Evolutionary conservation across 345 rosid species (phyloP), one percentile per base, ranked within the genome.

Genomic region (Turritis glabra): DNA sequence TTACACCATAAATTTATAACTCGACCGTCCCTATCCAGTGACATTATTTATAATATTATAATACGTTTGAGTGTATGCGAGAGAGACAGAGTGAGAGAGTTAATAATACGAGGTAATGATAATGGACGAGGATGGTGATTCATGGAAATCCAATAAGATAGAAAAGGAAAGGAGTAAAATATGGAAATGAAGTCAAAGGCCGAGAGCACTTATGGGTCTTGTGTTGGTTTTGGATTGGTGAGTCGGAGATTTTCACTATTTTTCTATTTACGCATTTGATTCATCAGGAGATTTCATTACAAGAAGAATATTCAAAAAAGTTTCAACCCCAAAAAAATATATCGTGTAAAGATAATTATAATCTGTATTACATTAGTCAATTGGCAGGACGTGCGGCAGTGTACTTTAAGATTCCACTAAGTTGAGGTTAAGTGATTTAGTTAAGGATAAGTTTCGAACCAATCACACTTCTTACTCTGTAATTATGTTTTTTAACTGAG

Each of bases 81-180:
- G 55, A 19, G 43, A 22, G 27, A 63, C 66, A 3, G 43, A 11
- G 64, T 21, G 33, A 22, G 21, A 54, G 65, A 54, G 48, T 52
- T 41, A 27, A 70, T 37, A 55, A 64, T 63, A 77, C 80, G 80
- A 77, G 76, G 80, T 71, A 71, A 26, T 71, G 76, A 51, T 71
- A 64, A 71, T 64, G 76, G 72, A 71, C 54, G 18, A 57, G 55
- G 71, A 41, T 6, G 18, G 80, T 70, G 80, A 71, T 60, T 64
- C 67, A 64, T 77, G 67, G 47, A 70, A 71, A 19, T 48, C 80
- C 76, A 71, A 55, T 70, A 48, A 64, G 72, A 71, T 69, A 76
- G 72, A 55, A 55, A 70, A 48, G 27, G 76, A 71, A 37, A 64
- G 54, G 66, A 70, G 54, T 70, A 23, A 53, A 46, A 56, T 77